A percentile compares a stretch with the other conserved stretches of the same genome.
Evolutionary conservation across 2,329 filamentous ascomycete species (phyloP).

Genomic region (Diplodia corticola): DNA sequence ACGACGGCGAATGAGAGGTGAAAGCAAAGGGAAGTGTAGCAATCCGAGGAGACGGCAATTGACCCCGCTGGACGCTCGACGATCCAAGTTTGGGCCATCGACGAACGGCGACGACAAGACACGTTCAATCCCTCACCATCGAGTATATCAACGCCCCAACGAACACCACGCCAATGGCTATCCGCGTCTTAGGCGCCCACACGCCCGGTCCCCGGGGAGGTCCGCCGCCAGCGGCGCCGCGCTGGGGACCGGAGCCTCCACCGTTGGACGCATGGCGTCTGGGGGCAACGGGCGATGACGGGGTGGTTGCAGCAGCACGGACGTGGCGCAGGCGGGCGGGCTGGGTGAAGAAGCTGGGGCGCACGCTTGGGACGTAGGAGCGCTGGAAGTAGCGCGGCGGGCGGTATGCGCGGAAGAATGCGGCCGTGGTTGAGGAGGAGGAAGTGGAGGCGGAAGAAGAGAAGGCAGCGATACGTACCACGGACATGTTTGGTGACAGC

Average conservation of each 20-base stretch:
- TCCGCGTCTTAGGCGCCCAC: conserved; percentile 41
- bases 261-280: conserved; percentile 10
- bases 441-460: not conserved
- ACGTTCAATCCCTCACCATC: conserved; percentile 49
- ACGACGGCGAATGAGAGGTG: not conserved
- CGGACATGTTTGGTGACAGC: conserved; percentile 21
- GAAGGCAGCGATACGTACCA: conserved; percentile 15
- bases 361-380: conserved; percentile 14
- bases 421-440: not conserved
- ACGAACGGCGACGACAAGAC: not conserved
- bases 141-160: conserved; percentile 58
- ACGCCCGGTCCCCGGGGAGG: not conserved
- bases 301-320: not conserved
- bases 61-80: not conserved
- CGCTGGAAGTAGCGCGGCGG: conserved; percentile 19
- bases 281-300: not conserved
- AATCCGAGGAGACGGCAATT: not conserved
- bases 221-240: not conserved
- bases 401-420: conserved; percentile 11
- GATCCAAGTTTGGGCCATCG: not conserved
- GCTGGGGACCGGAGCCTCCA: not conserved
- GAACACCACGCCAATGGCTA: conserved; percentile 52
- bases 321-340: not conserved
- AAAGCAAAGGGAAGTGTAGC: not conserved
- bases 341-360: conserved; percentile 17